phyloP scores from a whole-genome alignment of 169 alveolate species.

The Eimeria maxima region DNA sequence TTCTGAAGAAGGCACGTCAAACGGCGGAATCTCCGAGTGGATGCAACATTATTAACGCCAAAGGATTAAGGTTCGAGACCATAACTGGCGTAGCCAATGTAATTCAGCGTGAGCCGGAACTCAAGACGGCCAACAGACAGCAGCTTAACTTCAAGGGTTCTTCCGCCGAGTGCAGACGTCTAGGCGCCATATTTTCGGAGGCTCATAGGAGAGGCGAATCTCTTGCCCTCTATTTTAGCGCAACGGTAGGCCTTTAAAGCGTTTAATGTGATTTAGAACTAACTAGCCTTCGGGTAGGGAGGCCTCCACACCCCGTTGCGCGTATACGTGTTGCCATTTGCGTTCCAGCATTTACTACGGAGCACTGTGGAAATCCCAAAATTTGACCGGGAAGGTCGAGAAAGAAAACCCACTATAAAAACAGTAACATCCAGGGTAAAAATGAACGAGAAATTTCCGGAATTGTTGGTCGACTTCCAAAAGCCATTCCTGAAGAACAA shows the following conservation, averaged over 20 bases:
- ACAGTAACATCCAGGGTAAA: conserved; percentile 58
- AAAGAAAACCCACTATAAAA: conserved; percentile 27
- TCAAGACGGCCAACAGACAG: conserved; percentile 69
- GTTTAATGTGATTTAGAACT: neutral
- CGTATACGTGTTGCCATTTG: neutral
- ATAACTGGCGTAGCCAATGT: conserved; percentile 49
- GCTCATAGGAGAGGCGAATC: conserved; percentile 47
- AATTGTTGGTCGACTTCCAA: conserved; percentile 7
- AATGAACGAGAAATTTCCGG: conserved; percentile 4
- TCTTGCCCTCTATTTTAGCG: conserved; percentile 48
- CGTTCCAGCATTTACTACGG: conserved; percentile 20
- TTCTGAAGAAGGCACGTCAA: conserved; percentile 49
- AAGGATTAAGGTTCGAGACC: conserved; percentile 62
- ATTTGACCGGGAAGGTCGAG: conserved; percentile 23
- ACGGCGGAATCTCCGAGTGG: conserved; percentile 80
- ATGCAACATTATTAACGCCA: conserved; percentile 74
- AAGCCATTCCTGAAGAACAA: conserved; percentile 53
- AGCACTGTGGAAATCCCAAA: conserved; percentile 50
- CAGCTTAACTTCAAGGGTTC: conserved; percentile 67
- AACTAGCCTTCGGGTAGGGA: neutral
- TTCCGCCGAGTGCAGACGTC: conserved; percentile 72
- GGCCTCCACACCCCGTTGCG: neutral
- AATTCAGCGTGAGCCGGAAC: conserved; percentile 37
- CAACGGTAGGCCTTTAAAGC: conserved; percentile 23
- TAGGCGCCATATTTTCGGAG: conserved; percentile 43